Evolutionary conservation across 164 flowering plant species (phyloP).

Genomic region (Chimonanthus salicifolius): DNA sequence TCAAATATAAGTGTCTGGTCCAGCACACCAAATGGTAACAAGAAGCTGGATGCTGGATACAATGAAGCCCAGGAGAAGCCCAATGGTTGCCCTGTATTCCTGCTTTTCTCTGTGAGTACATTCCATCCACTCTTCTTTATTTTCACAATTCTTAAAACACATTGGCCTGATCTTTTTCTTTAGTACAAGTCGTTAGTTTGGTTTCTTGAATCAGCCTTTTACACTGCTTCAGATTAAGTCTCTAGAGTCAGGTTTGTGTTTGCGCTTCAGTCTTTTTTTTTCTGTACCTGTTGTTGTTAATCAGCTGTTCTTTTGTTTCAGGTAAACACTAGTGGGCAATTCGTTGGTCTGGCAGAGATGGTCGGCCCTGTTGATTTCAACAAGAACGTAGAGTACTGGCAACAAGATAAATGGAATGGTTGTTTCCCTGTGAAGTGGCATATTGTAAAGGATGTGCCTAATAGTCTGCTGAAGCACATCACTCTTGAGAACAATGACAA

Average conservation of each 20-base stretch:
- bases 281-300: background rate
- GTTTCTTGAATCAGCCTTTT: too few species aligned
- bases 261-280: background rate
- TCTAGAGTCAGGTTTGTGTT: background rate
- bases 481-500: conserved; percentile 80
- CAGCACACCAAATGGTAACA: conserved; percentile 85
- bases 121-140: background rate
- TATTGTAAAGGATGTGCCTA: conserved; percentile 86
- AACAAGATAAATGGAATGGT: conserved; percentile 92
- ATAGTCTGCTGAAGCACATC: conserved; percentile 72
- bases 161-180: background rate
- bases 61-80: conserved; percentile 62
- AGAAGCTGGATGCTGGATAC: conserved; percentile 77
- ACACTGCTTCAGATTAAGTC: background rate
- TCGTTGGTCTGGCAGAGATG: conserved; percentile 91
- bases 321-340: conserved; percentile 93
- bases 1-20: conserved; percentile 89
- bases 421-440: conserved; percentile 87
- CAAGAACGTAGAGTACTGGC: conserved; percentile 78
- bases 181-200: too few species aligned
- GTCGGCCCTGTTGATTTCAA: conserved; percentile 74
- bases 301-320: conserved; percentile 8
- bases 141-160: background rate
- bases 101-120: conserved; percentile 73
- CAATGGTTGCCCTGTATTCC: conserved; percentile 61